A percentile compares a stretch with the other conserved stretches of the same genome.
These are phyloP conservation scores for Candida easanensis DNA, from an alignment of 805 yeast genomes.

Conservation along the genomic window DNA sequence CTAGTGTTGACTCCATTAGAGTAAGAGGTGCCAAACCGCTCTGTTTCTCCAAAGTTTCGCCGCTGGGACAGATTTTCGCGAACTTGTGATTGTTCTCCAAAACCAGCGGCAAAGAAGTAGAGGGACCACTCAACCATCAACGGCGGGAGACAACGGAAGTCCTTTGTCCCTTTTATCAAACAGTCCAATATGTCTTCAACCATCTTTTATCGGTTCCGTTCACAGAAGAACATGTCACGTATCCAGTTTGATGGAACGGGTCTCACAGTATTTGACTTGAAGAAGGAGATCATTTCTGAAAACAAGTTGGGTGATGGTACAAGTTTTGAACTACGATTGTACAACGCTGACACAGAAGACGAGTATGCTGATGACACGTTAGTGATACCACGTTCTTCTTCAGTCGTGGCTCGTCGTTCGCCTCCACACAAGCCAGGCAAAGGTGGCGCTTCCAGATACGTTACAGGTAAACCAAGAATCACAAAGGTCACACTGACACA, in stretches of 20 bases:
- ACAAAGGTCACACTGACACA: slow-evolving; percentile 30
- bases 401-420: slow-evolving; percentile 75
- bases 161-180: too few species aligned
- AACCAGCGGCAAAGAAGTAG: too few species aligned
- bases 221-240: slow-evolving; percentile 76
- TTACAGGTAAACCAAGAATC: slow-evolving; percentile 66
- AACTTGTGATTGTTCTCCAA: too few species aligned
- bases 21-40: too few species aligned
- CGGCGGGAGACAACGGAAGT: too few species aligned
- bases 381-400: slow-evolving; percentile 86
- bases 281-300: slow-evolving; percentile 80
- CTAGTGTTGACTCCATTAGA: background rate
- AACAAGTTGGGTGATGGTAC: slow-evolving; percentile 81
- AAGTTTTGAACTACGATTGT: slow-evolving; percentile 75
- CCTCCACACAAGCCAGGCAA: slow-evolving; percentile 52
- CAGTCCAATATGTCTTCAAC: slow-evolving; percentile 69
- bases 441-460: slow-evolving; percentile 65
- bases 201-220: slow-evolving; percentile 80
- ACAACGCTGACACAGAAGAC: slow-evolving; percentile 65
- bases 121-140: too few species aligned
- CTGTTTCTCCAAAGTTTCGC: too few species aligned
- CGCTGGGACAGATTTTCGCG: too few species aligned
- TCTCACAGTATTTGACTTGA: slow-evolving; percentile 88
- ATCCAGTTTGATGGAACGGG: slow-evolving; percentile 96
- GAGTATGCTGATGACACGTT: slow-evolving; percentile 87